These are phyloP conservation scores for Coemansia sp. DNA, from an alignment of 192 early-diverging fungal species.

Conservation along the genomic window DNA sequence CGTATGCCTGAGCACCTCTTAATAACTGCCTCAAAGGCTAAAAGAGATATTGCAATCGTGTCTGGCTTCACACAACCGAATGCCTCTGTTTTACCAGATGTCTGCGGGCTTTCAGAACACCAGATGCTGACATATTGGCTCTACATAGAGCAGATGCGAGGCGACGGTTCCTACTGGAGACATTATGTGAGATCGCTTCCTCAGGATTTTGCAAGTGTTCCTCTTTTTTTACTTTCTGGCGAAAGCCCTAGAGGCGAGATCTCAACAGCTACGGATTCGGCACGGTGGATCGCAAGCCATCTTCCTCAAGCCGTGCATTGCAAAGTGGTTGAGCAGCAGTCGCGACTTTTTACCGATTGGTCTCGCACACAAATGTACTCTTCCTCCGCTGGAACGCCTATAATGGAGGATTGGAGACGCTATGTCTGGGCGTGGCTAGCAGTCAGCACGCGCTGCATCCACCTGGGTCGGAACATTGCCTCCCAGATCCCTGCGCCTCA, in stretches of 20 bases:
- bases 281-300: slow-evolving; percentile 25
- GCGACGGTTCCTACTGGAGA: slow-evolving; percentile 13
- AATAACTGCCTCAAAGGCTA: slow-evolving; percentile 41
- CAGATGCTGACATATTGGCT: slow-evolving; percentile 42
- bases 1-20: slow-evolving; percentile 42
- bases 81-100: background rate
- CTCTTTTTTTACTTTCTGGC: slow-evolving; percentile 37
- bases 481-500: slow-evolving; percentile 7
- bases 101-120: slow-evolving; percentile 35
- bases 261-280: background rate
- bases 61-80: background rate
- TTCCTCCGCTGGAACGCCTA: background rate
- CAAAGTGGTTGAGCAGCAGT: slow-evolving; percentile 25
- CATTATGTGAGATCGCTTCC: slow-evolving; percentile 37
- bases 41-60: background rate
- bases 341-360: slow-evolving; percentile 32
- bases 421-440: slow-evolving; percentile 54
- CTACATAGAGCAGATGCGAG: slow-evolving; percentile 13
- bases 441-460: slow-evolving; percentile 49
- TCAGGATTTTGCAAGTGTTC: slow-evolving; percentile 33
- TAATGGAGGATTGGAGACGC: slow-evolving; percentile 16
- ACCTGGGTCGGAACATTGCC: slow-evolving; percentile 20
- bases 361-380: slow-evolving; percentile 7
- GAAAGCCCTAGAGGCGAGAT: slow-evolving; percentile 7
- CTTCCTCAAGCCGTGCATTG: slow-evolving; percentile 23